These are phyloP conservation scores for Curvularia sp. DNA, from an alignment of 2,329 filamentous ascomycete species.

Conservation along the genomic window DNA sequence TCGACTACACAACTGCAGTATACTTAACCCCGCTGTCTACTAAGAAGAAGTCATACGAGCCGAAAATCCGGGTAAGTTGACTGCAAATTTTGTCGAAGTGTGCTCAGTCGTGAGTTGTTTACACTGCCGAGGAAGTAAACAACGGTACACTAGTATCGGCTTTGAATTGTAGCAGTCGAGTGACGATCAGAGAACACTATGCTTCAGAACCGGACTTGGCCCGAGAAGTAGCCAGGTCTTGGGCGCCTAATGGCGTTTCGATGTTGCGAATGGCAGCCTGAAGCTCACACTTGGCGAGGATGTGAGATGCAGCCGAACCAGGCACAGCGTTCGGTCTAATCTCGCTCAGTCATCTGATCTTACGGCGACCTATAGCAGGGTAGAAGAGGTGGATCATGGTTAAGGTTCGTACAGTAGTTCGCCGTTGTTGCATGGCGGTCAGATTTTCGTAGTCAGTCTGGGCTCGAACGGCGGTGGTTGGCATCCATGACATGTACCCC, in stretches of 20 bases:
- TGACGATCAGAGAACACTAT: background rate
- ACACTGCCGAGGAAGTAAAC: background rate
- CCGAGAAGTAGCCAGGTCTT: background rate
- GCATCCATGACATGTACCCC: background rate
- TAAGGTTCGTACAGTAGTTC: background rate
- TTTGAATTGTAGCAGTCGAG: conserved; percentile 1
- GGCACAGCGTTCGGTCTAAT: conserved; percentile 4
- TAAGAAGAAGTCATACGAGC: background rate
- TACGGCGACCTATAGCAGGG: conserved; percentile 11
- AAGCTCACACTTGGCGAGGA: conserved; percentile 8
- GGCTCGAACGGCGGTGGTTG: background rate
- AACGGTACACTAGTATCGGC: conserved; percentile 12
- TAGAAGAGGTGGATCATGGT: background rate
- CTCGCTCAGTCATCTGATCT: conserved; percentile 8
- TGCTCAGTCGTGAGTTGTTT: conserved; percentile 5
- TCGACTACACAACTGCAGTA: background rate
- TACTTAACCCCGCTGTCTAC: background rate
- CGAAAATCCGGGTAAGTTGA: background rate
- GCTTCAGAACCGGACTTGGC: background rate
- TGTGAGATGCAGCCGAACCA: background rate
- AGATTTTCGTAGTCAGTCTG: background rate
- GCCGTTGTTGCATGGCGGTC: conserved; percentile 1
- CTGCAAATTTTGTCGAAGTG: conserved; percentile 10
- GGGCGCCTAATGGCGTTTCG: background rate
- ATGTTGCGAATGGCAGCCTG: conserved; percentile 5